phyloP scores from a whole-genome alignment of 1,284 basidiomycete genomes.

The Pseudozyma sp. region DNA sequence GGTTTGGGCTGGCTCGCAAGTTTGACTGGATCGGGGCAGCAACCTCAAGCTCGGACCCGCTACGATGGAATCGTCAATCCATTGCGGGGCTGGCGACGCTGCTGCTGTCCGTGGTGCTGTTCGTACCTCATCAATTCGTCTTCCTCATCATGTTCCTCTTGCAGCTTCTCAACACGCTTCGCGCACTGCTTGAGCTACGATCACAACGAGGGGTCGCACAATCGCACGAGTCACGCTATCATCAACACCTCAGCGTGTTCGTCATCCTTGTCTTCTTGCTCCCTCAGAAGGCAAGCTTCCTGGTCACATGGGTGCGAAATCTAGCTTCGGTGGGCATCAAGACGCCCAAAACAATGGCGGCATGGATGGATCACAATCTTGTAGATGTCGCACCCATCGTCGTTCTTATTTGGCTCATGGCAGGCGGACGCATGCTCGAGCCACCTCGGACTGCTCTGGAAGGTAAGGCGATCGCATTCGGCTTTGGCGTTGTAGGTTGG shows the following conservation, averaged over 20 bases:
- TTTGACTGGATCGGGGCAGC: conserved; percentile 25
- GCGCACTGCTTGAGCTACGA: conserved; percentile 43
- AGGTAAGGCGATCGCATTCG: conserved; percentile 14
- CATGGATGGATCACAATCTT: conserved; percentile 76
- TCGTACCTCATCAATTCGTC: conserved; percentile 89
- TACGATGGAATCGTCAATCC: conserved; percentile 32
- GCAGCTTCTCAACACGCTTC: conserved; percentile 73
- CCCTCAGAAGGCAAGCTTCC: conserved; percentile 81
- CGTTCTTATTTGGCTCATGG: conserved; percentile 70
- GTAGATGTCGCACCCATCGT: conserved; percentile 77
- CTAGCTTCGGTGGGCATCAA: conserved; percentile 66
- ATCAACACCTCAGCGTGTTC: conserved; percentile 72
- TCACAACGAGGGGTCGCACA: conserved; percentile 15
- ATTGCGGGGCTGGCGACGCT: conserved; percentile 76
- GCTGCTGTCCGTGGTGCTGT: conserved; percentile 76
- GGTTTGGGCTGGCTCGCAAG: conserved; percentile 13
- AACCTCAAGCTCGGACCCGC: conserved; percentile 22
- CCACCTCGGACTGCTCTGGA: conserved; percentile 22
- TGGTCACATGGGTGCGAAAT: conserved; percentile 91
- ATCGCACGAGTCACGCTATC: conserved; percentile 71
- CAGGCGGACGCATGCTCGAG: conserved; percentile 45
- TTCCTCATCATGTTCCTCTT: conserved; percentile 84
- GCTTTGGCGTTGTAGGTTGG: conserved; percentile 37
- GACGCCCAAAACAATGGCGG: conserved; percentile 59
- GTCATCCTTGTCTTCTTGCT: conserved; percentile 85